A percentile compares a stretch with the other conserved stretches of the same genome.
Evolutionary conservation across 2,329 filamentous ascomycete species (phyloP).

Genomic region (Fusarium sp.): DNA sequence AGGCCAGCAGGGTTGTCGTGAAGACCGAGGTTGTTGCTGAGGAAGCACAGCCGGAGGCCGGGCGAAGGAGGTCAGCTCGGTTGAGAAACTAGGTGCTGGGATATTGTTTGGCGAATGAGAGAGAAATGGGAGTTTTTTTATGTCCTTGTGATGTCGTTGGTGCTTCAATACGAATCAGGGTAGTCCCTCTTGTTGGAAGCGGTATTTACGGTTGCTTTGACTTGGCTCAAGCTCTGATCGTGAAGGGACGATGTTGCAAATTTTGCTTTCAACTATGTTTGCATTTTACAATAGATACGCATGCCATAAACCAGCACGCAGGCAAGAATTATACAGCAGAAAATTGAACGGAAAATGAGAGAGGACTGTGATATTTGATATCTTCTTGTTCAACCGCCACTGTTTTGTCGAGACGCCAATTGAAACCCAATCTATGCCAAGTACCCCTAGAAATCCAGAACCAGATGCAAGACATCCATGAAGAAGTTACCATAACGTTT

Average conservation of each 20-base stretch:
- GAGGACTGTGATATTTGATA: conserved; percentile 9
- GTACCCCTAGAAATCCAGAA: conserved; percentile 34
- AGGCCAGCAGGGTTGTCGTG: conserved; percentile 41
- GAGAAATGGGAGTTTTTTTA: too few species aligned
- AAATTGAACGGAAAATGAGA: not conserved
- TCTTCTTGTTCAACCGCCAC: conserved; percentile 30
- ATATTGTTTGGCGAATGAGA: too few species aligned
- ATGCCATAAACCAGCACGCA: not conserved
- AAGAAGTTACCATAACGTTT: conserved; percentile 20
- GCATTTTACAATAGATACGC: not conserved
- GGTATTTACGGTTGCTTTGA: too few species aligned
- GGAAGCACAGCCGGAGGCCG: conserved; percentile 23
- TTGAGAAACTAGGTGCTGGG: conserved; percentile 31
- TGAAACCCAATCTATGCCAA: conserved; percentile 35
- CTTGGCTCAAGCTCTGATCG: too few species aligned
- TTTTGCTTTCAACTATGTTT: too few species aligned
- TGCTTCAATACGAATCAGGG: too few species aligned
- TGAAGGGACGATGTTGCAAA: too few species aligned
- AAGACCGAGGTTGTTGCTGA: conserved; percentile 18
- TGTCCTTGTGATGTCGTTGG: too few species aligned
- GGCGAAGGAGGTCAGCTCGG: conserved; percentile 38
- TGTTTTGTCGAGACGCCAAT: conserved; percentile 34
- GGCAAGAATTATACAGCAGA: not conserved
- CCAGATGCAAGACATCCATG: conserved; percentile 35
- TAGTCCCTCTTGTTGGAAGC: too few species aligned